Evolutionary conservation across 176 grass and related monocot species (phyloP), one percentile per base, ranked within the genome.

Genomic region (Oryza glaberrima): DNA sequence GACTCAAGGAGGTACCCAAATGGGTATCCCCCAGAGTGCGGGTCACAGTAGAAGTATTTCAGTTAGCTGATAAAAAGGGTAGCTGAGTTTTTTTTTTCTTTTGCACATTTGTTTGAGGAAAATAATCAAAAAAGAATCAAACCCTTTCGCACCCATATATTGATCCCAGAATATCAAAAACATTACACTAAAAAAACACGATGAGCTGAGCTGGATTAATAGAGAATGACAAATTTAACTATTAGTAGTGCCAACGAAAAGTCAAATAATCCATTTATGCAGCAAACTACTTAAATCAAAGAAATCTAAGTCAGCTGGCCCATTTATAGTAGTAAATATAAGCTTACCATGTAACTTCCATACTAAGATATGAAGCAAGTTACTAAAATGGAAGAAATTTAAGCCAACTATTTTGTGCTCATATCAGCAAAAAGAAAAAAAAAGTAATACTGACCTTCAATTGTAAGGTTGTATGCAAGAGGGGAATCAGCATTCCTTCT

Each of bases 1-100:
- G 92, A 94, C 65, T 68, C 68, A 2, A 87, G 4, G 17, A 81
- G 86, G 58, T 94, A 79, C 51, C 92, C 86, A 54, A 11, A 89
- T 3, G 80, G 86, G 15, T 72, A 56, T 3, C 89, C 92, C 6
- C 15, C 7, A 2, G 83, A 94, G 61, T 91, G 92, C 64, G 23
- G 25, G 9, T 74, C 88, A 34, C 15, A 67, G 32, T 83, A 85
- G 75, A 22, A 71, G 40, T 75, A 60, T 67, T 68, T 63, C 28
- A 70, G 0, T 49, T 72, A 83, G 56, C 25, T 74, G 6, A 56
- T 56, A 70, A 14, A 70, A 65, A 67, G 0, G 26, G 25, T 19
- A 3, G 51, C 14, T 0, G 41, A 40, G 41, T 86, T 79, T 65
- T 88, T 38, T 48, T 83, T 64, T 52, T 6, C 14, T 52, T 52